Percentiles rank a stretch among this genome's conserved stretches.
phyloP scores from a whole-genome alignment of 805 yeast species.

The Yamadazyma paraphyllophila region DNA sequence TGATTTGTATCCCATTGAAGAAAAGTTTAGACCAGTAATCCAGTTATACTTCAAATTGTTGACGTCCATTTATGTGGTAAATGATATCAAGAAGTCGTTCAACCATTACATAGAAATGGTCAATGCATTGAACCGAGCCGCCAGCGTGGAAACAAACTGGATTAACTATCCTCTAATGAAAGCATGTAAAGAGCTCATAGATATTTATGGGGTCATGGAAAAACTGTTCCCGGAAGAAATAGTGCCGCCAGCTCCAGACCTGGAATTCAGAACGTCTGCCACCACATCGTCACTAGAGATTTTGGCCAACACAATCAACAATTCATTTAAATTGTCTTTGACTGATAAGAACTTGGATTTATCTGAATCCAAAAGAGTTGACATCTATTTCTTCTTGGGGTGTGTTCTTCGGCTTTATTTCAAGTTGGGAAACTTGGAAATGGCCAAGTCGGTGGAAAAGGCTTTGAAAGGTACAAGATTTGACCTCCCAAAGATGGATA shows the following conservation, averaged over 20 bases:
- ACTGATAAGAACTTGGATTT: constrained; percentile 68
- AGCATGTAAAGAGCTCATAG: constrained; percentile 40
- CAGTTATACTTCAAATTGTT: constrained; percentile 32
- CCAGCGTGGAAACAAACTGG: constrained; percentile 55
- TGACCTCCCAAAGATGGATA: constrained; percentile 53
- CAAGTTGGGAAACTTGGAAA: constrained; percentile 61
- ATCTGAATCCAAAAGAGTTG: constrained; percentile 51
- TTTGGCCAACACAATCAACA: constrained; percentile 64
- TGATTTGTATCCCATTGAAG: constrained; percentile 37
- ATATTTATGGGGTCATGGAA: constrained; percentile 37
- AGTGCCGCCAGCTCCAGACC: constrained; percentile 17
- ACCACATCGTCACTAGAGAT: constrained; percentile 40
- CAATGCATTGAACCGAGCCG: constrained; percentile 48
- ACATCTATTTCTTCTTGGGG: constrained; percentile 69
- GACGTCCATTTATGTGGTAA: constrained; percentile 30
- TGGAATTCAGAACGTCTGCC: constrained; percentile 8
- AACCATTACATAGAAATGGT: constrained; percentile 40
- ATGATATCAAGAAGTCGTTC: constrained; percentile 34
- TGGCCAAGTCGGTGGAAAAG: constrained; percentile 71
- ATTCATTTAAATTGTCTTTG: constrained; percentile 71
- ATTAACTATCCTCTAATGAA: constrained; percentile 43
- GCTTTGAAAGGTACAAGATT: constrained; percentile 56
- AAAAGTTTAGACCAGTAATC: constrained; percentile 34
- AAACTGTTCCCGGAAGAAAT: constrained; percentile 26
- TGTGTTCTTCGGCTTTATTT: constrained; percentile 69